These are phyloP conservation scores for Colletotrichum plurivorum DNA, from an alignment of 2,329 filamentous ascomycete genomes.

Conservation along the genomic window DNA sequence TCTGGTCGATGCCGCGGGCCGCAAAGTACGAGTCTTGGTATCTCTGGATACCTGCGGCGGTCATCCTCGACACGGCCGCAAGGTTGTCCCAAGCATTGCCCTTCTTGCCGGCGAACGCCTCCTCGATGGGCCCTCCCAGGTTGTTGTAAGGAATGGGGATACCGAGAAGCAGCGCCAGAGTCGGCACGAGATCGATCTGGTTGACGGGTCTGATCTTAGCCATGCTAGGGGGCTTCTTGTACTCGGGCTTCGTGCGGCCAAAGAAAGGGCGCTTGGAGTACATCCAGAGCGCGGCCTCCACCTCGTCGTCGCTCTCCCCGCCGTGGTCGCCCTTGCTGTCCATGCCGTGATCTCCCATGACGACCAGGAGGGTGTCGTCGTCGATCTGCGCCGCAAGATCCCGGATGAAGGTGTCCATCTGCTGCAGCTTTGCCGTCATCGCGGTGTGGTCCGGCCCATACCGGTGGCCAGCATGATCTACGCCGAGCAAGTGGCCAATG, in stretches of 20 bases:
- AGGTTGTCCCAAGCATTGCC: constrained; percentile 83
- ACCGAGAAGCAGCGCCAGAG: constrained; percentile 87
- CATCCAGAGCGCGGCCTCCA: constrained; percentile 97
- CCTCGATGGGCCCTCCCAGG: constrained; percentile 91
- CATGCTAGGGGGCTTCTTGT: constrained; percentile 71
- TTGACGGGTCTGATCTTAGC: constrained; percentile 83
- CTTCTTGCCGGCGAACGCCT: constrained; percentile 83
- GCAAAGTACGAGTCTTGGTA: constrained; percentile 89
- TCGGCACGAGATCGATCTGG: constrained; percentile 97
- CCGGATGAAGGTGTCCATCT: constrained; percentile 89
- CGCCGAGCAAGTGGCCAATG: constrained; percentile 93
- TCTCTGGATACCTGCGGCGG: constrained; percentile 87
- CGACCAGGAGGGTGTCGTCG: constrained; percentile 87
- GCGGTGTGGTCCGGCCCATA: constrained; percentile 94
- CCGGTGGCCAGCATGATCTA: constrained; percentile 96
- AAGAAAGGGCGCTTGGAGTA: constrained; percentile 92
- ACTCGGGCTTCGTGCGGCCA: constrained; percentile 78
- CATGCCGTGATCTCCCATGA: constrained; percentile 99
- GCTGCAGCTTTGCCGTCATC: constrained; percentile 89
- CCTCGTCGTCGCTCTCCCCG: constrained; percentile 97
- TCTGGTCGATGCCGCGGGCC: constrained; percentile 77
- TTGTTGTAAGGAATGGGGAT: constrained; percentile 98
- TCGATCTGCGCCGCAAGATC: constrained; percentile 81
- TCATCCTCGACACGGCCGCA: constrained; percentile 80
- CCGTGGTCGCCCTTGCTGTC: constrained; percentile 97